phyloP scores from a whole-genome alignment of 2,329 filamentous ascomycete species.

The Daldinia sp. region DNA sequence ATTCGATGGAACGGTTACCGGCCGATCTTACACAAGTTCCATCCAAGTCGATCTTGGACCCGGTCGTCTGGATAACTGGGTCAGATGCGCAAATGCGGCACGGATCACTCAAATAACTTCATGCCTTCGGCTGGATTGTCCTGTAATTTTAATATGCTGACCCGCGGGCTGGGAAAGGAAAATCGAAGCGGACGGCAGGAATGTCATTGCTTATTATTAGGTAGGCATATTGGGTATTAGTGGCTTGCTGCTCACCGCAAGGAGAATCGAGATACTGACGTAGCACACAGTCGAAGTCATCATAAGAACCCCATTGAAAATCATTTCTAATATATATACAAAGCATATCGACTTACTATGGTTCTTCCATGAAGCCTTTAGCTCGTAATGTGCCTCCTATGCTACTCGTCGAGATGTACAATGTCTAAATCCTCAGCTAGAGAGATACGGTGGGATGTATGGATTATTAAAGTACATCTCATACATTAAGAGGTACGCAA shows the following conservation, averaged over 20 bases:
- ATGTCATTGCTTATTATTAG: neutral
- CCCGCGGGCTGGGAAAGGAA: neutral
- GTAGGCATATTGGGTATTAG: neutral
- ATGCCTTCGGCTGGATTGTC: neutral
- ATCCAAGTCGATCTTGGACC: neutral
- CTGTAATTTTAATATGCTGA: neutral
- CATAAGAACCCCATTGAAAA: too few relatives aligned
- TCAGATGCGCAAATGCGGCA: neutral
- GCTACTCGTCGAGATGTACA: neutral
- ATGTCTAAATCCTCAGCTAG: neutral
- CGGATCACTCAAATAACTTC: neutral
- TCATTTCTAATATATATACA: neutral
- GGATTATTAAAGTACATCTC: neutral
- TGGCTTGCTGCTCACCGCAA: neutral
- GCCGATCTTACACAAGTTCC: neutral
- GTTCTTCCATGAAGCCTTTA: neutral
- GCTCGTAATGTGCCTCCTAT: neutral
- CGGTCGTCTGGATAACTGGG: neutral
- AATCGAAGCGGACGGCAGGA: neutral
- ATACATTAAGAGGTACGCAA: too few relatives aligned
- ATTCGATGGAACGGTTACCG: too few relatives aligned
- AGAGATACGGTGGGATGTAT: neutral
- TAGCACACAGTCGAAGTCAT: too few relatives aligned
- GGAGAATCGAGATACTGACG: too few relatives aligned
- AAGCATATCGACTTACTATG: neutral